Evolutionary conservation across 768 basidiomycete species (phyloP).

Genomic region (Suillus variegatus): DNA sequence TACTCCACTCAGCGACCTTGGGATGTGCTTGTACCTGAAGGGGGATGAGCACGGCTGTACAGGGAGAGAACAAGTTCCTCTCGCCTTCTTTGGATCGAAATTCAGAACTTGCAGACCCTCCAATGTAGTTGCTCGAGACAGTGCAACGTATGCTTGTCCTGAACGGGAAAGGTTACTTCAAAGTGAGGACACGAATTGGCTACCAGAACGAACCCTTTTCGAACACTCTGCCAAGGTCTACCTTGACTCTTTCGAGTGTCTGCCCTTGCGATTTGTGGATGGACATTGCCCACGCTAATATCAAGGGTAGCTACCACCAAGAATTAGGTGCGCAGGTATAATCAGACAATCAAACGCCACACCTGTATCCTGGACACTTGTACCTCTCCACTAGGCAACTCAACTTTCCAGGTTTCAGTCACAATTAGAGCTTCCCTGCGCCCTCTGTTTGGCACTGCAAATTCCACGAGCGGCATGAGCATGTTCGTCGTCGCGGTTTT

Average conservation of each 20-base stretch:
- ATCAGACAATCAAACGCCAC: slow-evolving; percentile 18
- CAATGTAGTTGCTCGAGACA: slow-evolving; percentile 85
- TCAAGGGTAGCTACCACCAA: slow-evolving; percentile 68
- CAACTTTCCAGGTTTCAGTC: slow-evolving; percentile 83
- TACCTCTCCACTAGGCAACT: slow-evolving; percentile 83
- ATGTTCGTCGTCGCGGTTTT: slow-evolving; percentile 32
- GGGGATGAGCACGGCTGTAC: slow-evolving; percentile 1
- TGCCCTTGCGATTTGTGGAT: slow-evolving; percentile 99
- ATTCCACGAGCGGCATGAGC: slow-evolving; percentile 76
- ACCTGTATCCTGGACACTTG: slow-evolving; percentile 84
- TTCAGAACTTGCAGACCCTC: slow-evolving; percentile 84
- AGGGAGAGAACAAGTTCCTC: slow-evolving; percentile 1
- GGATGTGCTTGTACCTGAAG: slow-evolving; percentile 68
- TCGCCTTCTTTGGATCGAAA: slow-evolving; percentile 74
- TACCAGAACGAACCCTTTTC: slow-evolving; percentile 67
- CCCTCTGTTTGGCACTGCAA: slow-evolving; percentile 59
- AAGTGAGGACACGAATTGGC: slow-evolving; percentile 7
- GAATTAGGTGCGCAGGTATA: background rate
- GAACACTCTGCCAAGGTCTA: slow-evolving; percentile 90
- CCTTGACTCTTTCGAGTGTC: slow-evolving; percentile 91
- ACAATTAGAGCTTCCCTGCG: slow-evolving; percentile 57
- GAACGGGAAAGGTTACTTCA: slow-evolving; percentile 3
- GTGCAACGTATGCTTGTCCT: slow-evolving; percentile 92
- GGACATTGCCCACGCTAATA: slow-evolving; percentile 96
- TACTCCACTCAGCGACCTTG: slow-evolving; percentile 73